Conservation (phyloP, 208 protist species). For the Wallacemonas sp. region DNA sequence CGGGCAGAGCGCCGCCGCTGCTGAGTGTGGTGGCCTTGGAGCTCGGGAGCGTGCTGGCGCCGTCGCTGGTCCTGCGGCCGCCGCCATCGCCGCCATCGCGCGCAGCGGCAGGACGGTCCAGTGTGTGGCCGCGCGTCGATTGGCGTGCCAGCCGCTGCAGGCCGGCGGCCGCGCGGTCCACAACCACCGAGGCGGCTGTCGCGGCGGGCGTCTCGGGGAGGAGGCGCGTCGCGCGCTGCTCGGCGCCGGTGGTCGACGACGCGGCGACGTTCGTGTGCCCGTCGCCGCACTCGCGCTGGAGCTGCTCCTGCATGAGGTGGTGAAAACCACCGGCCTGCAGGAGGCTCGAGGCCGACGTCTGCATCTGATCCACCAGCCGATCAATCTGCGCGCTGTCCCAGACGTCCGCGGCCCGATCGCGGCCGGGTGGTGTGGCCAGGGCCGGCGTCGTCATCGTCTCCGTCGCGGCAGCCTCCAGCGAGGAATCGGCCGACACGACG, state of each 20-base stretch:
- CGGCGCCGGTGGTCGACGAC: not conserved
- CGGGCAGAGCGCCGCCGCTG: not conserved
- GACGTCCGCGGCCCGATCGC: not conserved
- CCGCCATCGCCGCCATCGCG: not conserved
- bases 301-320: slow-evolving; percentile 49
- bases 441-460: not conserved
- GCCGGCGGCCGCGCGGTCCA: not conserved
- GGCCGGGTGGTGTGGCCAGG: not conserved
- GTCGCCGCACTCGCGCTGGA: slow-evolving; percentile 29
- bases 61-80: slow-evolving; percentile 1
- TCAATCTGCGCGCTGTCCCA: slow-evolving; percentile 24
- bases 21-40: slow-evolving; percentile 6
- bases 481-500: slow-evolving; percentile 9
- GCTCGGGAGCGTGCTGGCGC: slow-evolving; percentile 13
- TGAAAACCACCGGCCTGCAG: slow-evolving; percentile 29
- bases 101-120: not conserved
- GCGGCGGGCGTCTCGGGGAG: not conserved
- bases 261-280: not conserved
- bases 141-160: not conserved
- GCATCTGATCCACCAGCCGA: slow-evolving; percentile 29
- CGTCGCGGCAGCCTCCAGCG: slow-evolving; percentile 9
- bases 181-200: not conserved
- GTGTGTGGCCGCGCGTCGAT: not conserved
- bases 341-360: slow-evolving; percentile 36
- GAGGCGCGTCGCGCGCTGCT: not conserved